phyloP scores from a whole-genome alignment of 257 asterid species.

The Catharanthus roseus region DNA sequence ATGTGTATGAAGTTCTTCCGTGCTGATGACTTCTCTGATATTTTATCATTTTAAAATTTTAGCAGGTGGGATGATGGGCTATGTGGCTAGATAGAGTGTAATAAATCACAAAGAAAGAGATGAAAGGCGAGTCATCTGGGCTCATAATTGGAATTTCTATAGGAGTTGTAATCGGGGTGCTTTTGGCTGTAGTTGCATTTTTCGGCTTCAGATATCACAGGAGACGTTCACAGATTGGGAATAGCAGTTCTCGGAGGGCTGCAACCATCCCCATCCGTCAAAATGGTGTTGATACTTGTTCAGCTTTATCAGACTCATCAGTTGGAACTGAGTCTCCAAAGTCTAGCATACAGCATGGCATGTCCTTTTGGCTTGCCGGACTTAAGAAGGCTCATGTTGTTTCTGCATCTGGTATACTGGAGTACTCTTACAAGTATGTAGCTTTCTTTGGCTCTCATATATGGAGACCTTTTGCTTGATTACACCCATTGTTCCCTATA shows the following conservation, averaged over 20 bases:
- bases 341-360: slow-evolving; percentile 38
- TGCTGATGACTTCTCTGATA: slow-evolving; percentile 1
- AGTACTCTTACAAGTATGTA: slow-evolving; percentile 78
- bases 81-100: slow-evolving; percentile 27
- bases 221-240: slow-evolving; percentile 62
- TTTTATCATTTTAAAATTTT: slow-evolving; percentile 10
- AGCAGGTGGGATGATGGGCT: slow-evolving; percentile 40
- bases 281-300: slow-evolving; percentile 67
- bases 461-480: slow-evolving; percentile 13
- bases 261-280: slow-evolving; percentile 64
- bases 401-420: slow-evolving; percentile 74
- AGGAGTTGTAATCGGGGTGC: slow-evolving; percentile 81
- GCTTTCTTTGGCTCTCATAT: slow-evolving; percentile 3
- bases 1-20: not conserved
- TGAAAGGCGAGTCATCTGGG: slow-evolving; percentile 61
- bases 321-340: slow-evolving; percentile 72
- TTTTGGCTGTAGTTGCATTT: slow-evolving; percentile 60
- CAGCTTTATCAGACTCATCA: slow-evolving; percentile 70
- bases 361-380: slow-evolving; percentile 54
- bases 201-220: slow-evolving; percentile 55
- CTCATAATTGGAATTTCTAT: slow-evolving; percentile 71
- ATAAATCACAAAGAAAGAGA: slow-evolving; percentile 32
- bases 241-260: slow-evolving; percentile 78
- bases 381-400: slow-evolving; percentile 50
- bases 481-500: not conserved